Conservation (phyloP, 2,329 filamentous ascomycete species). For the Aureobasidium sp. region DNA sequence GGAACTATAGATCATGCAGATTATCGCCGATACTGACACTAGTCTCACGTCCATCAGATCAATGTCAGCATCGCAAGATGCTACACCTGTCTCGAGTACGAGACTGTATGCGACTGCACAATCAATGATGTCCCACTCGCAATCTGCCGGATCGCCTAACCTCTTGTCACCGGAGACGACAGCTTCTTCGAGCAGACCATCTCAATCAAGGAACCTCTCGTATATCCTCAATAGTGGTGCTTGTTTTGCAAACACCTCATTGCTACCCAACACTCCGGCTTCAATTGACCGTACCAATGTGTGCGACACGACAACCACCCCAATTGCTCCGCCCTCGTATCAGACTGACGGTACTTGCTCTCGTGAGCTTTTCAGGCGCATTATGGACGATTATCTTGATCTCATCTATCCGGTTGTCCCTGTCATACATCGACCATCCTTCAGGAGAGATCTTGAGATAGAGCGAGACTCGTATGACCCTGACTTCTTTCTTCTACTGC, state of each 20-base stretch:
- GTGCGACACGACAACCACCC: neutral
- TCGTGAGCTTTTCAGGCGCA: neutral
- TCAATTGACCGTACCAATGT: neutral
- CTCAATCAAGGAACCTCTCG: neutral
- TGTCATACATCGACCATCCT: constrained; percentile 1
- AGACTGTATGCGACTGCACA: too few species aligned
- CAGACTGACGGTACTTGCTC: neutral
- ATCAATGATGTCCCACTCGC: too few species aligned
- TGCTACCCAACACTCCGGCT: neutral
- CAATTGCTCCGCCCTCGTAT: neutral
- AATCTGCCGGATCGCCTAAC: too few species aligned
- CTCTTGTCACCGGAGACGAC: too few species aligned
- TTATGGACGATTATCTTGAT: constrained; percentile 1
- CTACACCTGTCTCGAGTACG: too few species aligned
- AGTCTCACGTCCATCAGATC: too few species aligned
- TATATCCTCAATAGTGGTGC: neutral
- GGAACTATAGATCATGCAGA: too few species aligned
- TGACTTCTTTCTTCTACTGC: neutral
- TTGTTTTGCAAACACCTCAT: neutral
- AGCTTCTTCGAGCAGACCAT: neutral
- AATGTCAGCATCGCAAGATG: too few species aligned
- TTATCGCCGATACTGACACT: too few species aligned
- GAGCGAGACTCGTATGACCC: neutral
- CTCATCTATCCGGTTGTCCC: neutral
- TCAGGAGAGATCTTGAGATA: neutral